Conservation (phyloP, 257 asterid genomes). For the Penstemon davidsonii region DNA sequence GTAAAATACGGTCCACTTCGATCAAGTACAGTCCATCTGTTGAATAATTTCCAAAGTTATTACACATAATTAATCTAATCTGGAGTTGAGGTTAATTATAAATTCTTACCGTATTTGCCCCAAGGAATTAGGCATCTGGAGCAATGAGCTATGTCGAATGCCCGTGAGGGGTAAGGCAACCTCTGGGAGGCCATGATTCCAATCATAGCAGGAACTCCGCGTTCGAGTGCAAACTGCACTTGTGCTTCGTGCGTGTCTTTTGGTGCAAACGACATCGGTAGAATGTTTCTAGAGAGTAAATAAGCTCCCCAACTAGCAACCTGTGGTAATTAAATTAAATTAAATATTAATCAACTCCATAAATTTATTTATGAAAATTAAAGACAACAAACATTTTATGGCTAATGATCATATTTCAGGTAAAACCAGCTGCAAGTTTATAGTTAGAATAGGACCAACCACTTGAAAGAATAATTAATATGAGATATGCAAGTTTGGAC, state of each 20-base stretch:
- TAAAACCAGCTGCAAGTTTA: no score
- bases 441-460: no score
- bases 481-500: no score
- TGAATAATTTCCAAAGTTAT: constrained; percentile 15
- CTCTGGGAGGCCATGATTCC: constrained; percentile 75
- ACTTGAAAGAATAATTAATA: no score
- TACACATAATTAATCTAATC: no score
- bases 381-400: no score
- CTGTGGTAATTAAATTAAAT: constrained; percentile 28
- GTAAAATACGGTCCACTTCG: constrained; percentile 81
- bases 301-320: constrained; percentile 99
- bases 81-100: no score
- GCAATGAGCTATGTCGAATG: constrained; percentile 95
- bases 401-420: no score
- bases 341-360: no score
- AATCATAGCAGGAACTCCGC: constrained; percentile 88
- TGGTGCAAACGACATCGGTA: constrained; percentile 87
- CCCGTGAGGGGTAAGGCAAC: constrained; percentile 87
- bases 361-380: no score
- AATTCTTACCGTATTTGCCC: constrained; percentile 60
- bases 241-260: constrained; percentile 95
- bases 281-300: constrained; percentile 63
- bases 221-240: constrained; percentile 88
- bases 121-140: constrained; percentile 96
- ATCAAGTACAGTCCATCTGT: constrained; percentile 85